phyloP scores from a whole-genome alignment of 805 yeast genomes.

The Candida maesae region DNA sequence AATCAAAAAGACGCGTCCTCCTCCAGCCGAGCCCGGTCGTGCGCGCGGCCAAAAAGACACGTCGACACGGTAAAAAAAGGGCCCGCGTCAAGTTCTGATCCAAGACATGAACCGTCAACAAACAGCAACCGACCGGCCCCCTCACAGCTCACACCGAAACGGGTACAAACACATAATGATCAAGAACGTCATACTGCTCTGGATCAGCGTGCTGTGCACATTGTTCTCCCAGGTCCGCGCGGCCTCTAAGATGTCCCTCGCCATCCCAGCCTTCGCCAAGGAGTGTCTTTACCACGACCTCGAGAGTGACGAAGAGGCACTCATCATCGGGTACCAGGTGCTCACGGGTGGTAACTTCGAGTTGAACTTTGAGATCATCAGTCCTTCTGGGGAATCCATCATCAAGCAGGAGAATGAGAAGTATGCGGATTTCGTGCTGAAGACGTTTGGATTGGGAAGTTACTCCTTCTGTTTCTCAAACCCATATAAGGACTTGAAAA shows the following conservation, averaged over 20 bases:
- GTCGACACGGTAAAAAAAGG: conserved; percentile 6
- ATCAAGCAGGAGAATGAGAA: conserved; percentile 52
- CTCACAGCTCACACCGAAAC: background rate
- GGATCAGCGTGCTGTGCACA: conserved; percentile 6
- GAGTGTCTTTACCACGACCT: conserved; percentile 41
- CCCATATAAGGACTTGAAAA: conserved; percentile 60
- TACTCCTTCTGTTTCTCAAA: conserved; percentile 65
- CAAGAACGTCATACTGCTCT: conserved; percentile 7
- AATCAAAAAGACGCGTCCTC: too few relatives aligned
- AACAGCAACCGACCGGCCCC: background rate
- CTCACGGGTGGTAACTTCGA: conserved; percentile 67
- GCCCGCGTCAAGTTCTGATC: conserved; percentile 6
- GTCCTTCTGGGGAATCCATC: conserved; percentile 48
- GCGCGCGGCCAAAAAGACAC: conserved; percentile 8
- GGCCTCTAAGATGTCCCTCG: conserved; percentile 22
- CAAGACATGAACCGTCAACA: background rate
- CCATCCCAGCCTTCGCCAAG: conserved; percentile 35
- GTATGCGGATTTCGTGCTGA: conserved; percentile 59
- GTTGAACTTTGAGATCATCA: conserved; percentile 56
- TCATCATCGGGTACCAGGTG: conserved; percentile 42
- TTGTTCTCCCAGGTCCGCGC: conserved; percentile 11
- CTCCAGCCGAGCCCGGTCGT: background rate
- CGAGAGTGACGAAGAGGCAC: conserved; percentile 33
- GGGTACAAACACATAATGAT: background rate
- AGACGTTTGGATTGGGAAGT: conserved; percentile 56